Evolutionary conservation across 179 eudicot genomes (phyloP), one percentile per base, ranked within the genome.

Genomic region (Nepenthes alata): DNA sequence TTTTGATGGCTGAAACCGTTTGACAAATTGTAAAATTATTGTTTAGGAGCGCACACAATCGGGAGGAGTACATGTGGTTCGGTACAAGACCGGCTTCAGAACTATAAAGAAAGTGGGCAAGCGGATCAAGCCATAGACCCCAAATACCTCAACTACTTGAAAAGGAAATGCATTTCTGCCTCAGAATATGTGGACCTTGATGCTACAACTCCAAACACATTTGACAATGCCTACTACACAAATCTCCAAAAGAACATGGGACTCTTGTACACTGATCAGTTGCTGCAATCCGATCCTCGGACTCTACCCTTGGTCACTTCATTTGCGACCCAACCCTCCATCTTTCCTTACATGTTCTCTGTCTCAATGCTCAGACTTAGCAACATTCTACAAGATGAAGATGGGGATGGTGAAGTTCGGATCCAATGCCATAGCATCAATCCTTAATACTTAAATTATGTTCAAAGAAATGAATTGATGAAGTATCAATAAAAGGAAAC

Each of bases 321-420:
- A 0, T 60, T 87, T 56, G 82, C 89, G 4, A 59, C 69, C 3
- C 74, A 83, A 4, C 53, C 73, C 0, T 10, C 13, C 0, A 53
- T 63, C 37, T 90, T 83, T 45, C 53, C 66, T 10, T 57, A 67
- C 7, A 67, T 80, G 78, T 78, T 90, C 49, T 74, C 85, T 0
- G 75, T 72, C 5, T 83, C 97, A 2, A 90, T 89, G 95, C 76
- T 83, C 12, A 89, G 80, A 59, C 87, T 89, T 11, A 95, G 87
- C 0, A 75, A 69, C 3, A 70, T 89, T 64, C 59, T 72, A 41
- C 90, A 78, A 0, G 74, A 78, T 5, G 82, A 78, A 0, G 74
- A 78, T 5, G 82, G 83, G 5, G 78, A 72, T 47, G 95, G 83
- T n/a, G 87, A 89, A 67, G 69, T 89, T 62, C 83, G 95, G 13